phyloP scores from a whole-genome alignment of 2,329 filamentous ascomycete genomes.

The Microsporum ferrugineum region DNA sequence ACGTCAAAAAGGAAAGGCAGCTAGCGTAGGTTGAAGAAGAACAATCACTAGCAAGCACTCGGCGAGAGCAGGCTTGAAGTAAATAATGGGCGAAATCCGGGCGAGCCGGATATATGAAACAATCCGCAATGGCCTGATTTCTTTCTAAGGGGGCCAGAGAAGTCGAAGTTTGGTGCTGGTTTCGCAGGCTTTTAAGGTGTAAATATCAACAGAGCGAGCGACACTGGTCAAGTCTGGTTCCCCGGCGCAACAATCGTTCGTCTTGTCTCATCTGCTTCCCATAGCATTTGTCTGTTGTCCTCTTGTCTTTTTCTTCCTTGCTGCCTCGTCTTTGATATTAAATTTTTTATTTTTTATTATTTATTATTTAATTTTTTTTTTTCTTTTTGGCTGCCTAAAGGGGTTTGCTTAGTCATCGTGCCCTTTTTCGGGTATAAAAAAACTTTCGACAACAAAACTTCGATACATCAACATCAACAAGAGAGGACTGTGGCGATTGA shows the following conservation, averaged over 20 bases:
- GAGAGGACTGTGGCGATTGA: not conserved
- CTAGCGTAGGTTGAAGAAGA: not conserved
- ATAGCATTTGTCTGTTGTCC: not conserved
- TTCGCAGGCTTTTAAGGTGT: not conserved
- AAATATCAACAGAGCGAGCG: not conserved
- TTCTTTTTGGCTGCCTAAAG: not conserved
- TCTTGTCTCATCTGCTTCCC: not conserved
- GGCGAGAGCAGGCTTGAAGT: not conserved
- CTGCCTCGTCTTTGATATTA: not conserved
- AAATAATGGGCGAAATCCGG: slow-evolving; percentile 1
- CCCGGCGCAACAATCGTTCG: not conserved
- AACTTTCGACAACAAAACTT: not conserved
- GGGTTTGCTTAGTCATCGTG: not conserved
- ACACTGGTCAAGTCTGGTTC: not conserved
- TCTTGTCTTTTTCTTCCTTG: not conserved
- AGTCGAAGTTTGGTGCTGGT: not conserved
- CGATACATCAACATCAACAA: not conserved
- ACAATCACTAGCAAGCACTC: not conserved
- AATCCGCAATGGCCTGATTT: slow-evolving; percentile 3
- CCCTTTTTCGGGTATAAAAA: not conserved
- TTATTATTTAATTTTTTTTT: not conserved
- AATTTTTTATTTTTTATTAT: not conserved
- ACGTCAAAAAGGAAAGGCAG: not conserved
- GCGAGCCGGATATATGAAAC: slow-evolving; percentile 4
- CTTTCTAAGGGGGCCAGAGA: not conserved